Evolutionary conservation across 352 stramenopile genomes (phyloP), one percentile per base, ranked within the genome.

Genomic region (Phytophthora parvispora): DNA sequence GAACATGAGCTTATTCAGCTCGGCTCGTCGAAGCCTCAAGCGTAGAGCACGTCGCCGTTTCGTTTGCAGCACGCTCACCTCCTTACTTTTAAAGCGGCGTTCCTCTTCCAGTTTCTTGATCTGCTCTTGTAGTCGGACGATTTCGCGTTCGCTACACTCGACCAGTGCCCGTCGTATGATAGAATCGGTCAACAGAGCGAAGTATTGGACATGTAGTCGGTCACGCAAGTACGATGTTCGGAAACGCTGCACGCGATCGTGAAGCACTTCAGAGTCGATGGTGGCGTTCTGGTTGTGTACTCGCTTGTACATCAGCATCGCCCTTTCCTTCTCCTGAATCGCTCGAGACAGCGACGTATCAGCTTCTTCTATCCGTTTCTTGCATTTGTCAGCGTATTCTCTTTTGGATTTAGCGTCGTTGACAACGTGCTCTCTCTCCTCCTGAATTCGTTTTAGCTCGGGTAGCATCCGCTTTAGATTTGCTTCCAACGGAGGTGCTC

Each of bases 201-300:
- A 92, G 36, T 93, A 92, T 12, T 73, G 58, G 1, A 27, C 47
- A 51, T 91, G 81, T 0, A 95, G 62, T 25, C 85, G 77, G 31
- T 87, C 81, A 2, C 81, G 69, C 13, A 94, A 49, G 45, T 93
- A 95, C 4, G 50, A 12, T 0, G 86, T 95, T 12, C 72, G 68
- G 60, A 95, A 95, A 0, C 80, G 77, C 68, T 95, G 87, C 0
- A 86, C 71, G 1, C 87, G 78, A 10, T 75, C 81, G 42, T 95
- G 87, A 1, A 95, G 67, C 0, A 95, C 84, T 29, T 79, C 74
- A 0, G 86, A 95, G 45, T 94, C 87, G 65, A 93, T 93, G 0
- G 74, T 90, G 1, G 72, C 64, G 36, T 87, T 93, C 4, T 74
- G 24, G 5, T 78, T 77, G 54, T 92, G 82, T 9, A 86, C 64